Evolutionary conservation across 257 asterid species (phyloP), one percentile per base, ranked within the genome.

Genomic region (Perilla frutescens): DNA sequence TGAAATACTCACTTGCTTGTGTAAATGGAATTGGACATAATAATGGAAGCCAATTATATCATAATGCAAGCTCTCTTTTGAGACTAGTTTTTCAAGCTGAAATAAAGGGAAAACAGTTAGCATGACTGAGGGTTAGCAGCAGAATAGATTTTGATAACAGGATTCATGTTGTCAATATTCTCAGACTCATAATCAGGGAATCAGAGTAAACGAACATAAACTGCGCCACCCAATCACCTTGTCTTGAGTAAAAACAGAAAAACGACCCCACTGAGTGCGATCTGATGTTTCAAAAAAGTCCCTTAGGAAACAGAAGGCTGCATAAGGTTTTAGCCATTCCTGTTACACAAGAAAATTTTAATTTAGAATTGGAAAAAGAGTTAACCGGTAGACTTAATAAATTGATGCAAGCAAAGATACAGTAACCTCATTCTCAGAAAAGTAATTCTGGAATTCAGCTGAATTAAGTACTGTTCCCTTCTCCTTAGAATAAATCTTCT

Each of bases 241-340:
- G 14, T 84, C 86, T 59, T 86, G 66, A n/a, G 96, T 76, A 76
- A 88, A 90, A 15, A 62, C 49, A 68, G 99, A 89, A 77, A 86
- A 91, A 65, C 96, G 83, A 6, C 99, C 99, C 99, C 99, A 94
- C 79, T 91, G 98, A 79, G 90, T 88, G 85, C 79, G 97, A 66
- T 94, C 96, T n/a, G 98, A 90, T 57, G 99, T 91, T 87, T 94
- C 98, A 63, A 94, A 94, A 80, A 94, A 91, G 84, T 94, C 97
- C 49, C 99, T 83, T 44, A 94, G 85, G 73, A 88, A 94, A 86
- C 98, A 94, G 87, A 91, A 94, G 76, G 99, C 97, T 70, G 98
- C 96, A 70, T 94, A 90, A 61, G 99, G 96, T 72, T 86, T 88
- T 76, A 94, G 77, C 99, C 99, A 94, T 58, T 89, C 99, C 99